phyloP scores from a whole-genome alignment of 768 basidiomycete genomes.

The Amanita exitialis region DNA sequence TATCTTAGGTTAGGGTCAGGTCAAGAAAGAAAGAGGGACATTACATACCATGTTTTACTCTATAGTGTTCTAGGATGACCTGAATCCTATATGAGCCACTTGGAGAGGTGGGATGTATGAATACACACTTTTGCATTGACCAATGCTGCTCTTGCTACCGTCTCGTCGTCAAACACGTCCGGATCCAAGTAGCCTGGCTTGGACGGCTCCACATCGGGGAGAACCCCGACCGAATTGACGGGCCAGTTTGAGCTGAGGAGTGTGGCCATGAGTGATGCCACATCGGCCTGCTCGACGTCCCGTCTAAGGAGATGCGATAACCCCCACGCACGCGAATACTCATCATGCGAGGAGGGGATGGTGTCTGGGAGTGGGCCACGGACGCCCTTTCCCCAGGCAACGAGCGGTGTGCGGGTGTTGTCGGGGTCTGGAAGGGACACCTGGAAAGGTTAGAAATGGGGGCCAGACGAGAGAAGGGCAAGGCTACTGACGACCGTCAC shows the following conservation, averaged over 20 bases:
- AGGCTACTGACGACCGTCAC: slow-evolving; percentile 59
- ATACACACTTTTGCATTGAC: slow-evolving; percentile 50
- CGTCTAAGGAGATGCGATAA: slow-evolving; percentile 48
- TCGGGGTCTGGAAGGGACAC: slow-evolving; percentile 55
- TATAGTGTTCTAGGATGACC: slow-evolving; percentile 70
- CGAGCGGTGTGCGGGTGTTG: slow-evolving; percentile 76
- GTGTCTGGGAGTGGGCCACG: slow-evolving; percentile 56
- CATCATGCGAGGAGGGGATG: slow-evolving; percentile 54
- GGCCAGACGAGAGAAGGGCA: neutral
- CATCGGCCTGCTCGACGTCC: slow-evolving; percentile 79
- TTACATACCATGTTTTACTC: slow-evolving; percentile 62
- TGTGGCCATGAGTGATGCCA: slow-evolving; percentile 69
- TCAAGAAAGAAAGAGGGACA: neutral
- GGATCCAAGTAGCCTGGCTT: slow-evolving; percentile 48
- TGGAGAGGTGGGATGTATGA: neutral
- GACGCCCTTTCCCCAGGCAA: slow-evolving; percentile 76
- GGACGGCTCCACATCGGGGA: slow-evolving; percentile 64
- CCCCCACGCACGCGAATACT: slow-evolving; percentile 57
- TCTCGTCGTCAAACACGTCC: slow-evolving; percentile 29
- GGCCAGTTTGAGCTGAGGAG: slow-evolving; percentile 69
- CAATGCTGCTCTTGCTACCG: slow-evolving; percentile 42
- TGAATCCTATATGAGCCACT: slow-evolving; percentile 11
- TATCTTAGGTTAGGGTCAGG: neutral
- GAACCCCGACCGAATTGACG: slow-evolving; percentile 72
- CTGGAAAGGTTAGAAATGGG: neutral